These are phyloP conservation scores for Cryptococcus amylolentus DNA, from an alignment of 1,284 basidiomycete species.

Conservation along the genomic window DNA sequence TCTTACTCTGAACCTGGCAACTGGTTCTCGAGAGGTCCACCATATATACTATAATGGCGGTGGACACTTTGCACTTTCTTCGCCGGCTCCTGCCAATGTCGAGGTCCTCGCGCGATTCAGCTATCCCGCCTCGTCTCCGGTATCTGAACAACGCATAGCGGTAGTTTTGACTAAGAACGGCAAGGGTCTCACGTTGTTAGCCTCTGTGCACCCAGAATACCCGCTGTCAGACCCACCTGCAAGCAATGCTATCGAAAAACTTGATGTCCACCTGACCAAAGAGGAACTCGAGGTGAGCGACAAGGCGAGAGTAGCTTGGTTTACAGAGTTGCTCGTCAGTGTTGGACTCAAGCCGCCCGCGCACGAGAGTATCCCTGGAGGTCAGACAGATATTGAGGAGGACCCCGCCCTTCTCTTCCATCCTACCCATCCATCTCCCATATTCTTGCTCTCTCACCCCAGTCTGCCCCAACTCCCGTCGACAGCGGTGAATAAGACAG, in stretches of 20 bases:
- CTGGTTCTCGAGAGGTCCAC: slow-evolving; percentile 27
- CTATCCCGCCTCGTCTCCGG: slow-evolving; percentile 22
- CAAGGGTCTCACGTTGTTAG: slow-evolving; percentile 60
- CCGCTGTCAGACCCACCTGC: slow-evolving; percentile 54
- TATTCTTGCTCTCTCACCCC: slow-evolving; percentile 46
- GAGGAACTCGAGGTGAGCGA: slow-evolving; percentile 35
- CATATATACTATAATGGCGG: slow-evolving; percentile 59
- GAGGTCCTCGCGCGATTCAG: slow-evolving; percentile 51
- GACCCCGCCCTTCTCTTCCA: slow-evolving; percentile 39
- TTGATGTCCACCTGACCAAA: slow-evolving; percentile 23
- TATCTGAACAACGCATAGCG: slow-evolving; percentile 51
- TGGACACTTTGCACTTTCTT: slow-evolving; percentile 52
- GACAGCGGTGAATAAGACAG: slow-evolving; percentile 12
- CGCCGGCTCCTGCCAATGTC: slow-evolving; percentile 32
- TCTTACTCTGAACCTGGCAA: slow-evolving; percentile 41
- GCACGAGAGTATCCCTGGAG: slow-evolving; percentile 1
- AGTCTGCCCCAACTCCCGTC: slow-evolving; percentile 24
- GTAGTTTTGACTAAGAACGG: slow-evolving; percentile 57
- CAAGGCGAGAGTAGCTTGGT: slow-evolving; percentile 47
- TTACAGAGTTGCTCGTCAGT: slow-evolving; percentile 24
- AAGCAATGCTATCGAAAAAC: slow-evolving; percentile 45
- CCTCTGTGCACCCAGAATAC: slow-evolving; percentile 64
- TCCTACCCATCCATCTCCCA: slow-evolving; percentile 48
- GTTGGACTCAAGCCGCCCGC: slow-evolving; percentile 39
- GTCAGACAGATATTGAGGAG: slow-evolving; percentile 24